Evolutionary conservation across 441 rosid genomes (phyloP).

Genomic region (Pelargonium citronellum): DNA sequence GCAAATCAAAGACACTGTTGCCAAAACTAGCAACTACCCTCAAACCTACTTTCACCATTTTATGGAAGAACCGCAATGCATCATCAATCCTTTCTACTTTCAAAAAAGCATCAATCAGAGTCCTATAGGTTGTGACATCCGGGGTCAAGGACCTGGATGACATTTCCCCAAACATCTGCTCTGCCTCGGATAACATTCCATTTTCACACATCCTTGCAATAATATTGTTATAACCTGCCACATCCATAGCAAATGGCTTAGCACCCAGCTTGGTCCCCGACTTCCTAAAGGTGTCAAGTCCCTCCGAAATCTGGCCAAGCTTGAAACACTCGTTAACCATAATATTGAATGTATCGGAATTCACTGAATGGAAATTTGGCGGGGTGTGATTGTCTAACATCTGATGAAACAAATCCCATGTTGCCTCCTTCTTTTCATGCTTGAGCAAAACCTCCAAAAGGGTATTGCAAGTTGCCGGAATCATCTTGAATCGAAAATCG

Average conservation of each 20-base stretch:
- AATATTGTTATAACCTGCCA: constrained; percentile 71
- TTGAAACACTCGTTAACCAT: constrained; percentile 89
- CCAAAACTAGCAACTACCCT: constrained; percentile 82
- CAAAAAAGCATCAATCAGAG: constrained; percentile 68
- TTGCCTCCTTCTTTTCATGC: constrained; percentile 58
- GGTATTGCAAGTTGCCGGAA: constrained; percentile 69
- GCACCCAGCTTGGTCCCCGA: constrained; percentile 60
- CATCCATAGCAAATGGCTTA: constrained; percentile 75
- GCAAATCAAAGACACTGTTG: constrained; percentile 51
- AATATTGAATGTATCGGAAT: constrained; percentile 66
- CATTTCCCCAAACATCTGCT: constrained; percentile 46
- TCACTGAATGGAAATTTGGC: constrained; percentile 64
- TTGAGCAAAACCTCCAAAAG: constrained; percentile 75
- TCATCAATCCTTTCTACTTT: too few relatives aligned
- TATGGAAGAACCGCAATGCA: constrained; percentile 49
- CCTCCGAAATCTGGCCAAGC: constrained; percentile 56
- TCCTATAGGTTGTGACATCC: constrained; percentile 63
- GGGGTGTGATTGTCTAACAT: constrained; percentile 90
- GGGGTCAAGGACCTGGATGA: constrained; percentile 55
- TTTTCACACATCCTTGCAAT: constrained; percentile 62
- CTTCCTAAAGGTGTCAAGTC: constrained; percentile 53
- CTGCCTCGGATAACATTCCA: constrained; percentile 71
- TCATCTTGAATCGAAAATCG: constrained; percentile 69
- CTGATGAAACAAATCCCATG: constrained; percentile 59
- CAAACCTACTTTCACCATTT: constrained; percentile 67